phyloP scores from a whole-genome alignment of 2,329 filamentous ascomycete genomes.

The Colletotrichum sp. region DNA sequence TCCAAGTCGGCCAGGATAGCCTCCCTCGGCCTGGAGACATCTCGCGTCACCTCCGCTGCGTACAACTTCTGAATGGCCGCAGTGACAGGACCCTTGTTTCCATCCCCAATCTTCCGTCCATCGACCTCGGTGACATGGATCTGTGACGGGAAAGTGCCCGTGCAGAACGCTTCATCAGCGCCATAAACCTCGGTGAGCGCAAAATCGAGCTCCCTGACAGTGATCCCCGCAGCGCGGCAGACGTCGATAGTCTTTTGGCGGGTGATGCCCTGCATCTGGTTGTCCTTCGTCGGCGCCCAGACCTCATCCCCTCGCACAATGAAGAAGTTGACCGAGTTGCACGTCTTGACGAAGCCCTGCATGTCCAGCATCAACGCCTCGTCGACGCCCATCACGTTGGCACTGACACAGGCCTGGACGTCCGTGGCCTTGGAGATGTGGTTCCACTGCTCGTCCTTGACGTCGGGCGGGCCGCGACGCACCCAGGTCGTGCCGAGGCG shows the following conservation, averaged over 20 bases:
- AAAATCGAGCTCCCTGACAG: slow-evolving; percentile 31
- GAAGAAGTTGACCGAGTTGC: slow-evolving; percentile 37
- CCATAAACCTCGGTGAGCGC: slow-evolving; percentile 32
- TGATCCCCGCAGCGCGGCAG: slow-evolving; percentile 28
- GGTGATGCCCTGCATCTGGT: slow-evolving; percentile 36
- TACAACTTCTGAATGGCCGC: slow-evolving; percentile 28
- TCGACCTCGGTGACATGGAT: slow-evolving; percentile 30
- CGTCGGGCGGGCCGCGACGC: slow-evolving; percentile 32
- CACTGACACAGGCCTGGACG: slow-evolving; percentile 32
- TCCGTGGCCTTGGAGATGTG: slow-evolving; percentile 35
- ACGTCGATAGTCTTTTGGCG: slow-evolving; percentile 34
- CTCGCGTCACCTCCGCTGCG: slow-evolving; percentile 22
- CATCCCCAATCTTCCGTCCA: slow-evolving; percentile 26
- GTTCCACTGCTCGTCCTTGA: slow-evolving; percentile 36
- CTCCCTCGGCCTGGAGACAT: slow-evolving; percentile 25
- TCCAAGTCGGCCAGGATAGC: slow-evolving; percentile 26
- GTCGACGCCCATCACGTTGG: slow-evolving; percentile 33
- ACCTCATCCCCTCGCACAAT: slow-evolving; percentile 33
- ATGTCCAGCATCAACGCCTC: slow-evolving; percentile 34
- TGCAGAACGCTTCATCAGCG: slow-evolving; percentile 34
- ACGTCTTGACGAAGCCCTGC: slow-evolving; percentile 33
- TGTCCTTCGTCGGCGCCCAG: slow-evolving; percentile 34
- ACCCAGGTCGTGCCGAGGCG: slow-evolving; percentile 31
- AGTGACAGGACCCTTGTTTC: slow-evolving; percentile 25
- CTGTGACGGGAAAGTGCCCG: slow-evolving; percentile 32